Percentiles rank a stretch among this genome's conserved stretches.
phyloP scores from a whole-genome alignment of 129 eudicot genomes.

The Flaveria brownii region DNA sequence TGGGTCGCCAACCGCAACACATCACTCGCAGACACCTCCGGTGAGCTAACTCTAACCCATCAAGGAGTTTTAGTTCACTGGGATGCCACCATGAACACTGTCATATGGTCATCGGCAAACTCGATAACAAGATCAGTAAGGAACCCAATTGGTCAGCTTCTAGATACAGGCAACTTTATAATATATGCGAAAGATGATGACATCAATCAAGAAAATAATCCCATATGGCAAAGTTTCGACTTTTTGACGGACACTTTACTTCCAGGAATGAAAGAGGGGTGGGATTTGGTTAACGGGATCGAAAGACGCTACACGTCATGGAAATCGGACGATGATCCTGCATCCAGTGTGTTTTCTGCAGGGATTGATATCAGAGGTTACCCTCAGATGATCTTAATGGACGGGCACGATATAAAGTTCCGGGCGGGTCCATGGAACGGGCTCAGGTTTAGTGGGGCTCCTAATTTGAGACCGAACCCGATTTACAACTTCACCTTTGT shows the following conservation, averaged over 20 bases:
- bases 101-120: not conserved
- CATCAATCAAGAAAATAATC: not conserved
- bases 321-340: conserved; percentile 16
- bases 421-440: conserved; percentile 9
- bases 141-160: conserved; percentile 2
- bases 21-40: not conserved
- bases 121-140: not conserved
- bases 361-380: not conserved
- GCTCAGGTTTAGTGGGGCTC: not conserved
- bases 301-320: conserved; percentile 14
- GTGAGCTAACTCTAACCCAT: not conserved
- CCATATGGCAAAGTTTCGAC: conserved; percentile 5
- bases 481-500: not conserved
- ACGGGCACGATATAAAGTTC: not conserved
- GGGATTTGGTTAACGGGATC: not conserved
- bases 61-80: not conserved
- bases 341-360: not conserved
- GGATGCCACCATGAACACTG: not conserved
- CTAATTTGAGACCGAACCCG: not conserved
- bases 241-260: not conserved
- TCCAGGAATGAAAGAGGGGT: not conserved
- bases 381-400: not conserved
- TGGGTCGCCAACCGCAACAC: too few relatives aligned
- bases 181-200: too few relatives aligned
- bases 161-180: too few relatives aligned